Evolutionary conservation across 345 rosid species (phyloP), one percentile per base, ranked within the genome.

Genomic region (Citrus unshiu): DNA sequence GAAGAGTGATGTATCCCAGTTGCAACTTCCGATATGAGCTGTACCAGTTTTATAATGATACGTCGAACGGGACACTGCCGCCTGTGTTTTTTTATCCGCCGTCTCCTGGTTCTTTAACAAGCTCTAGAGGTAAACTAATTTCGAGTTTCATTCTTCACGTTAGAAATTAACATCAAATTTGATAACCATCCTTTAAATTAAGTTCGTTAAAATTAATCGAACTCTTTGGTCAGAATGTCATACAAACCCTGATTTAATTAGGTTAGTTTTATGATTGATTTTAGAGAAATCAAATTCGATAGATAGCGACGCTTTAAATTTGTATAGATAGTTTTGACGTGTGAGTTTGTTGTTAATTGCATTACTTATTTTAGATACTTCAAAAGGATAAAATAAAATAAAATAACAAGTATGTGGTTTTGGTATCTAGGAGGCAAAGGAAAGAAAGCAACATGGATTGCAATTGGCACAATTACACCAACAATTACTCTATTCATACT

Each of bases 1-100:
- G 84, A 51, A 77, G 79, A 58, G 60, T 80, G 9, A 35, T 85
- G 69, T 4, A 0, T 24, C 90, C 89, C 0, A 85, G 84, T 61
- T 90, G 91, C 73, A 69, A 59, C 18, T 29, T 82, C 46, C 59
- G 86, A 63, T 88, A 43, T 62, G 89, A 86, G 43, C 2, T 32
- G 1, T 81, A 81, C 72, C 34, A 32, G 1, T 85, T 86, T 68
- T 88, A 76, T 24, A 70, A 14, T n/a, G 40, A 27, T 16, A 59
- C 40, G 51, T 46, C 51, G 51, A 2, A 19, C 4, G 19, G 7
- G 4, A 6, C 25, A 27, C 72, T 46, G 7, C 4, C 77, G 9
- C 62, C 75, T 68, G 3, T 22, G 46, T 25, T 29, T 62, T 56
- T 78, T 6, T 18, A 58, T 7, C 70, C 77, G 3, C 59, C 35